Base-by-base conservation (phyloP, 768 basidiomycete species). In the Cystoderma amianthinum region DNA sequence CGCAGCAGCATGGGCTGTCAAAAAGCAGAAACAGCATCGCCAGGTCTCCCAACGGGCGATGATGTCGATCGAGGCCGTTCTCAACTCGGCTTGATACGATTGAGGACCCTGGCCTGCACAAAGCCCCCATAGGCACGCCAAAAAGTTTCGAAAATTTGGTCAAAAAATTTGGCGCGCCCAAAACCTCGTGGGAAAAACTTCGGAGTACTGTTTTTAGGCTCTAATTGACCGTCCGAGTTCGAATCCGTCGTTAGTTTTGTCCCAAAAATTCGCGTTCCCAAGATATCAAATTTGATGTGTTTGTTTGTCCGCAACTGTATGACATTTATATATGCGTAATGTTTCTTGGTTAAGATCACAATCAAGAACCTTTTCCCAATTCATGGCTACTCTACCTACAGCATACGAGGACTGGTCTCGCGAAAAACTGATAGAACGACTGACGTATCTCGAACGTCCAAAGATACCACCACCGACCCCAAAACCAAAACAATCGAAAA, bases 341-440 rank as follows among this genome's bases (percentile, higher is more conserved):
- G n/a, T n/a, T n/a, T n/a, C n/a, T n/a, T n/a, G n/a, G n/a, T n/a
- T n/a, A n/a, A n/a, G n/a, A n/a, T 32, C 16, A 32, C 30, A 12
- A 12, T 16, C 30, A 32, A 16, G 30, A 12, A 12, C 30, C 2
- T 32, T 16, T 32, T 12, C 13, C 4, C 12, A 32, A 32, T 12
- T 12, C 16, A 32, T 32, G 12, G 19, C 24, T 22, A 17, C 7
- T 10, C 37, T 13, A 16, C n/a, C n/a, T n/a, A n/a, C n/a, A n/a
- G n/a, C n/a, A 32, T 83, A 82, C 58, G 71, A 76, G 18, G 52
- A 57, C 44, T 78, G 79, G 72, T 72, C 76, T 6, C 25, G 77
- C 42, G 74, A 82, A 50, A 71, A 82, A 37, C 75, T 87, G 42
- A 75, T 86, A 38, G 65, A 72, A 16, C 69, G 74, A 39, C 57